Conservation (phyloP, 2,329 filamentous ascomycete species). For the Biscogniauxia sp. region DNA sequence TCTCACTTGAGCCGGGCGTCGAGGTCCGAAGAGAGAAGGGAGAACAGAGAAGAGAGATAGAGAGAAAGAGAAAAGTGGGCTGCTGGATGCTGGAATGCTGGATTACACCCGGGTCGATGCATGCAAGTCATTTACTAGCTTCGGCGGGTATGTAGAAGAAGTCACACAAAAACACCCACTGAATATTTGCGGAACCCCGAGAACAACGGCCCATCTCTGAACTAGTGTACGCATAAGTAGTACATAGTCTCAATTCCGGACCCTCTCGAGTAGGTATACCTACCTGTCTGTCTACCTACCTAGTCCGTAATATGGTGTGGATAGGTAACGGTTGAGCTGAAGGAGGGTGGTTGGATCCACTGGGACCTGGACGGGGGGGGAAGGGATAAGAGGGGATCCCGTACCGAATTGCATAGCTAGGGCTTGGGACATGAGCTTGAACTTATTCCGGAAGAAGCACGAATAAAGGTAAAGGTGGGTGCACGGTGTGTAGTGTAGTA, state of each 20-base stretch:
- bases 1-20: constrained; percentile 13
- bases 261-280: neutral
- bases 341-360: neutral
- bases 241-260: constrained; percentile 12
- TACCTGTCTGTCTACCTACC: no score
- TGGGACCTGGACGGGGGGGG: neutral
- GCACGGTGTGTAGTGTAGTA: neutral
- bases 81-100: no score
- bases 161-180: constrained; percentile 17
- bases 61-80: no score
- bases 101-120: constrained; percentile 7
- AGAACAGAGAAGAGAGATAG: neutral
- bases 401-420: neutral
- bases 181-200: constrained; percentile 14
- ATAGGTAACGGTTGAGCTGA: neutral
- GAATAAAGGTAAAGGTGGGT: no score
- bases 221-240: no score
- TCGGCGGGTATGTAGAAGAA: constrained; percentile 30
- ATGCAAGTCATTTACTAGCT: constrained; percentile 32
- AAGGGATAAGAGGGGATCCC: neutral
- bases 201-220: constrained; percentile 12
- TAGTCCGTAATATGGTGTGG: no score
- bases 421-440: no score
- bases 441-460: neutral
- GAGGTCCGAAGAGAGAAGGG: constrained; percentile 3